phyloP scores from a whole-genome alignment of 23 red algal genomes.

The Gracilaria domingensis region DNA sequence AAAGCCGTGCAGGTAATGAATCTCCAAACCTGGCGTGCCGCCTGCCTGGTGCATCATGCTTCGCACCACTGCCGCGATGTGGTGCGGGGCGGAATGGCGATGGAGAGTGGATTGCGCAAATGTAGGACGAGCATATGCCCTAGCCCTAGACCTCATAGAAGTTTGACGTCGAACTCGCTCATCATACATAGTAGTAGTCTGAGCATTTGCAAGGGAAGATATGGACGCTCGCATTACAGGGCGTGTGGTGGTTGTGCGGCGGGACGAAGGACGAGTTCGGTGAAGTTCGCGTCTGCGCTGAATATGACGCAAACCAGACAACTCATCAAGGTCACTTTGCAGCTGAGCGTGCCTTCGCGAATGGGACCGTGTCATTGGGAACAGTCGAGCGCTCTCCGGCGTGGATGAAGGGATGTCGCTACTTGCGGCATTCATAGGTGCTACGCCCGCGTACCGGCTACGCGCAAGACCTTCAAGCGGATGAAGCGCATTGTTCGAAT shows the following conservation, averaged over 20 bases:
- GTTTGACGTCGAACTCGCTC: not conserved
- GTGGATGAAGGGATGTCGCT: not conserved
- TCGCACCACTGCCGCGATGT: not conserved
- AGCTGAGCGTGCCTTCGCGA: not conserved
- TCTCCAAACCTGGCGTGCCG: not conserved
- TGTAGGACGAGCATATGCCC: not conserved
- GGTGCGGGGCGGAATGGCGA: not conserved
- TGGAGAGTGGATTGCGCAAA: not conserved
- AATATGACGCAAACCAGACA: not conserved
- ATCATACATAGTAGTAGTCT: not conserved
- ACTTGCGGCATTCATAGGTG: not conserved
- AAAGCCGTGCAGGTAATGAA: conserved; percentile 32
- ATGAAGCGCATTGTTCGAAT: not conserved
- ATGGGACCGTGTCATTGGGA: not conserved
- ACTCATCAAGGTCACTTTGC: not conserved
- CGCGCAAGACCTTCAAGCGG: not conserved
- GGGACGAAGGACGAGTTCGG: not conserved
- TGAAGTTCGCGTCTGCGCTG: not conserved
- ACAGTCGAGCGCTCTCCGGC: not conserved
- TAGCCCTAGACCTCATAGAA: not conserved
- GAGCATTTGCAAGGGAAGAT: not conserved
- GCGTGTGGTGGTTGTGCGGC: not conserved
- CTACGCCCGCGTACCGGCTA: not conserved
- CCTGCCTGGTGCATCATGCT: conserved; percentile 4
- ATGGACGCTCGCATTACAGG: not conserved